Evolutionary conservation across 805 yeast genomes (phyloP).

Genomic region (Novakomyces olei): DNA sequence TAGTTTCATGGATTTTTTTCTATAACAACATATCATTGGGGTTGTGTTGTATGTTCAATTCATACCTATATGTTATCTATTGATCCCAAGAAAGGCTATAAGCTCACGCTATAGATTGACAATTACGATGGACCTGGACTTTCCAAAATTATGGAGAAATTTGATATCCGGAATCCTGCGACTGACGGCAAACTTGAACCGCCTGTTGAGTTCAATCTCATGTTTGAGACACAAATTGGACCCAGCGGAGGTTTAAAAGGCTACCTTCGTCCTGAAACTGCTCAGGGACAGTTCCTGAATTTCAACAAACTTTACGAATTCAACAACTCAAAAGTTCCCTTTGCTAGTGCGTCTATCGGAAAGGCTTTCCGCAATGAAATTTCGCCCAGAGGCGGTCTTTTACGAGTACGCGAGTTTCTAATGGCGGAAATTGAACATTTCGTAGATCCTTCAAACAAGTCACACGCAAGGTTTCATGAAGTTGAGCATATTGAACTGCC

Average conservation of each 20-base stretch:
- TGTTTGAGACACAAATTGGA: constrained; percentile 98
- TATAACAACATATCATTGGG: too few species aligned
- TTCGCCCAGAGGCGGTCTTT: constrained; percentile 90
- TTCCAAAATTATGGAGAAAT: constrained; percentile 67
- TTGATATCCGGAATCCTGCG: constrained; percentile 75
- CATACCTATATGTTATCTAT: too few species aligned
- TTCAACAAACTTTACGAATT: constrained; percentile 80
- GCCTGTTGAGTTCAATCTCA: constrained; percentile 87
- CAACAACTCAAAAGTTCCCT: constrained; percentile 93
- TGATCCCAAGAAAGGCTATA: too few species aligned
- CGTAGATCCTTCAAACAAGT: constrained; percentile 79
- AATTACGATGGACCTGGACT: constrained; percentile 84
- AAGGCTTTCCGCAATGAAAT: constrained; percentile 97
- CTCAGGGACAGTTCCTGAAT: constrained; percentile 97
- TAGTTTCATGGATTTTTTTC: too few species aligned
- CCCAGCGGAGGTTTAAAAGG: constrained; percentile 95
- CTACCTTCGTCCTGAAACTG: constrained; percentile 94
- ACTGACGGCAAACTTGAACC: constrained; percentile 69
- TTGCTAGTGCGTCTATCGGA: constrained; percentile 98
- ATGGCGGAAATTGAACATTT: constrained; percentile 99
- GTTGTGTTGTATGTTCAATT: too few species aligned
- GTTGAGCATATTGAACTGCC: constrained; percentile 50
- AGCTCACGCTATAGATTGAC: too few species aligned
- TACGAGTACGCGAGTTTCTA: constrained; percentile 93
- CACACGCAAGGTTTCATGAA: constrained; percentile 57